Conservation (phyloP, 1,139 yeast species). For the Saccharomyces hybrid region DNA sequence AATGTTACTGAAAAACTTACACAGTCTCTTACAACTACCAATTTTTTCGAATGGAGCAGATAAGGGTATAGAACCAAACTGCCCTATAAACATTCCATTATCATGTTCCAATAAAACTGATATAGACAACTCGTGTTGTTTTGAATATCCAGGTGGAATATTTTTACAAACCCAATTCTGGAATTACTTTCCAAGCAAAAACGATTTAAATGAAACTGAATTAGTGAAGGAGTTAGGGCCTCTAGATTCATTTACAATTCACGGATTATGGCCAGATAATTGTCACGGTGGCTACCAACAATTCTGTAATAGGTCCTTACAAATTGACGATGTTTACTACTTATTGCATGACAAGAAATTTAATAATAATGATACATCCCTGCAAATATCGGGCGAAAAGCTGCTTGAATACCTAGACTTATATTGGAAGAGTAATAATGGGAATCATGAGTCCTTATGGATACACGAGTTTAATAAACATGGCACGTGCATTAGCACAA, state of each 20-base stretch:
- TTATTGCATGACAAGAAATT: conserved; percentile 39
- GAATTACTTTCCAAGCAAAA: conserved; percentile 63
- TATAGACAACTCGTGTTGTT: conserved; percentile 62
- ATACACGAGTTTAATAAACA: conserved; percentile 92
- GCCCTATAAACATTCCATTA: conserved; percentile 61
- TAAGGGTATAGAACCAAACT: conserved; percentile 25
- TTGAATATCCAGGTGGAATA: conserved; percentile 82
- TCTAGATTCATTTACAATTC: conserved; percentile 68
- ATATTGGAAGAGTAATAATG: conserved; percentile 73
- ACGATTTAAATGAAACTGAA: conserved; percentile 17
- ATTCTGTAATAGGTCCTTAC: conserved; percentile 63
- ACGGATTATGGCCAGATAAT: conserved; percentile 81
- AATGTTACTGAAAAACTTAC: neutral
- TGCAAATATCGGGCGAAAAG: conserved; percentile 39
- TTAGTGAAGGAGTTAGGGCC: conserved; percentile 56
- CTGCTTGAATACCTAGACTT: conserved; percentile 50
- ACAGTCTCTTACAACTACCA: neutral
- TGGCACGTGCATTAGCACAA: conserved; percentile 83
- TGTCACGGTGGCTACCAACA: conserved; percentile 70
- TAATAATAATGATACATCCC: conserved; percentile 11
- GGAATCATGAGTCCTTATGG: conserved; percentile 75
- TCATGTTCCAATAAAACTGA: conserved; percentile 49
- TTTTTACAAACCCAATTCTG: conserved; percentile 86
- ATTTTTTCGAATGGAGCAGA: neutral
- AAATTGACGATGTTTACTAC: conserved; percentile 45